Evolutionary conservation across 1,284 basidiomycete species (phyloP).

Genomic region (Malassezia obtusa): DNA sequence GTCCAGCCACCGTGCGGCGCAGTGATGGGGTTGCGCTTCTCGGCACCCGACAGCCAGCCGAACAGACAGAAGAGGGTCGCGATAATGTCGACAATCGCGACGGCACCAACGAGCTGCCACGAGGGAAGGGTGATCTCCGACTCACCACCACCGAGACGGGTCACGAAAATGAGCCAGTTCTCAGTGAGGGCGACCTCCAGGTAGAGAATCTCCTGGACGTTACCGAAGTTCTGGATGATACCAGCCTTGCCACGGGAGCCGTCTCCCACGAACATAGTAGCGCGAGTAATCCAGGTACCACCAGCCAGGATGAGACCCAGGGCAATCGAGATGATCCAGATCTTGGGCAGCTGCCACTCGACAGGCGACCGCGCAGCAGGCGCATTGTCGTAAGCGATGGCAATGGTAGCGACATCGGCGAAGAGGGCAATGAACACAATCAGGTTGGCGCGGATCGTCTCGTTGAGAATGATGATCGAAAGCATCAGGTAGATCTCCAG

Average conservation of each 20-base stretch:
- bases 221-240: conserved; percentile 55
- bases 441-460: conserved; percentile 55
- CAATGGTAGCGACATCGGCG: conserved; percentile 54
- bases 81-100: conserved; percentile 53
- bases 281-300: conserved; percentile 55
- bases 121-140: conserved; percentile 51
- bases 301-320: conserved; percentile 51
- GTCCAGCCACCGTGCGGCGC: conserved; percentile 50
- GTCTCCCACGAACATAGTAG: conserved; percentile 52
- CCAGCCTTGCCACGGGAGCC: conserved; percentile 44
- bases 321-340: conserved; percentile 55
- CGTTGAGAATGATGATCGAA: conserved; percentile 54
- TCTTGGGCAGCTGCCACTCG: conserved; percentile 57
- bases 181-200: conserved; percentile 57
- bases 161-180: conserved; percentile 55
- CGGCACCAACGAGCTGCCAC: conserved; percentile 53
- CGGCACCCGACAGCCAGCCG: conserved; percentile 54
- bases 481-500: conserved; percentile 55
- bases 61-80: conserved; percentile 54
- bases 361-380: conserved; percentile 53
- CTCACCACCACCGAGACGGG: conserved; percentile 48
- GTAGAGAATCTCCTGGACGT: conserved; percentile 54
- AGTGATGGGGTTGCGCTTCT: conserved; percentile 48
- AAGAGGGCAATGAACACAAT: conserved; percentile 57
- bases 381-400: conserved; percentile 55